Evolutionary conservation across 768 basidiomycete species (phyloP).

Genomic region (Punctularia strigosozonata): DNA sequence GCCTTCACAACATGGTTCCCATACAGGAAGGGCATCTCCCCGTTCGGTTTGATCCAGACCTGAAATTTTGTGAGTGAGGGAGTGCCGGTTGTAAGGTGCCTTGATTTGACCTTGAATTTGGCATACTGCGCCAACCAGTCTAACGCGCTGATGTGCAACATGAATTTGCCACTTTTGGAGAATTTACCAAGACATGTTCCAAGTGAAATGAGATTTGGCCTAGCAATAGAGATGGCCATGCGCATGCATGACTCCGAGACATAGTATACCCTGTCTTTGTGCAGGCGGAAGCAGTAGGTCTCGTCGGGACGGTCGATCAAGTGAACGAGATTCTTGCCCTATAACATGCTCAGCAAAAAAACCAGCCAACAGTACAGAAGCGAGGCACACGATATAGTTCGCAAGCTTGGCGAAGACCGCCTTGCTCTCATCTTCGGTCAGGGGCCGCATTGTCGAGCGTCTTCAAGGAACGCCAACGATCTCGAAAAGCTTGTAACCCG

Average conservation of each 20-base stretch:
- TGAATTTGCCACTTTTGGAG: conserved; percentile 95
- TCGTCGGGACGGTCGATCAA: conserved; percentile 92
- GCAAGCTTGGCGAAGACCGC: conserved; percentile 93
- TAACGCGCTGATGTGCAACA: conserved; percentile 87
- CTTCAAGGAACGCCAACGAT: too few relatives aligned
- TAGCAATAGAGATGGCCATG: conserved; percentile 81
- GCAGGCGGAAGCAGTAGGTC: conserved; percentile 89
- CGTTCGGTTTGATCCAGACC: conserved; percentile 99
- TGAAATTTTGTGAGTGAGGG: conserved; percentile 16
- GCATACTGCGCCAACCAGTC: conserved; percentile 94
- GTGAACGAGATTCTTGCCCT: conserved; percentile 96
- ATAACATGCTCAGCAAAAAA: conserved; percentile 2
- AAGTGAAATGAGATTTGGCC: conserved; percentile 83
- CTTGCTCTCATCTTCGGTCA: conserved; percentile 96
- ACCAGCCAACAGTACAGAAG: not conserved
- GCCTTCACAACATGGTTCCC: conserved; percentile 98
- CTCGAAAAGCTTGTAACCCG: too few relatives aligned
- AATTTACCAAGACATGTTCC: conserved; percentile 99
- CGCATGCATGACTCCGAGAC: conserved; percentile 93
- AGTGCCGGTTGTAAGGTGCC: not conserved
- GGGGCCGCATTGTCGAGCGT: conserved; percentile 76
- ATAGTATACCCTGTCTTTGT: conserved; percentile 93
- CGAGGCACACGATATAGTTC: conserved; percentile 74
- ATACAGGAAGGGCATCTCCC: conserved; percentile 98
- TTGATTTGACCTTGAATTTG: conserved; percentile 76